Evolutionary conservation across 1,139 yeast genomes (phyloP).

Genomic region (Wickerhamomyces sp.): DNA sequence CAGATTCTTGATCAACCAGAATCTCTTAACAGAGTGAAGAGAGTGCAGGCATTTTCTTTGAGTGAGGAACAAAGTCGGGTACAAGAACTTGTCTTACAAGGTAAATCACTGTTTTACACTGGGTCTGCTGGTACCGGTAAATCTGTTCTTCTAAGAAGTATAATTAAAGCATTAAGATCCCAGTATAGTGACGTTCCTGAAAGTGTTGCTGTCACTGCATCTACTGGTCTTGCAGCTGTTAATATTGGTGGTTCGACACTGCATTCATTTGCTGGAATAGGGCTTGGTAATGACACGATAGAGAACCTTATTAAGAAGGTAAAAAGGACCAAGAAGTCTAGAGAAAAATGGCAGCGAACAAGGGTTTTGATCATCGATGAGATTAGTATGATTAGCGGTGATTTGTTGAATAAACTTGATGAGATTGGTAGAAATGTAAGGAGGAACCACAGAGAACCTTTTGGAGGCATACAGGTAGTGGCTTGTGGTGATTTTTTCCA

Average conservation of each 20-base stretch:
- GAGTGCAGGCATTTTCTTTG: slow-evolving; percentile 36
- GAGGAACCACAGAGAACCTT: slow-evolving; percentile 45
- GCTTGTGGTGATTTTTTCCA: slow-evolving; percentile 91
- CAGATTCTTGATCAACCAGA: background rate
- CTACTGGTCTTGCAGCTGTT: slow-evolving; percentile 91
- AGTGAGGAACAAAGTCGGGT: slow-evolving; percentile 72
- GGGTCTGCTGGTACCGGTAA: slow-evolving; percentile 98
- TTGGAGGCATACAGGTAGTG: slow-evolving; percentile 86
- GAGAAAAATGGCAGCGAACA: slow-evolving; percentile 56
- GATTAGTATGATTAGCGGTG: slow-evolving; percentile 84
- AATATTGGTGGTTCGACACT: slow-evolving; percentile 85
- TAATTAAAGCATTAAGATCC: slow-evolving; percentile 55
- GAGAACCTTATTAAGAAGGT: slow-evolving; percentile 49
- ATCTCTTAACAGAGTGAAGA: slow-evolving; percentile 14
- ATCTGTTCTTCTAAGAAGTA: slow-evolving; percentile 66
- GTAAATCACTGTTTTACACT: slow-evolving; percentile 71
- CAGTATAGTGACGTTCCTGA: slow-evolving; percentile 44
- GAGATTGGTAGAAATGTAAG: slow-evolving; percentile 56
- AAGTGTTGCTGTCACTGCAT: slow-evolving; percentile 79
- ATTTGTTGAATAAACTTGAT: slow-evolving; percentile 66
- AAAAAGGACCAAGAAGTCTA: slow-evolving; percentile 47
- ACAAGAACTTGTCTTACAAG: slow-evolving; percentile 57
- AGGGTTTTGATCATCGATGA: slow-evolving; percentile 79
- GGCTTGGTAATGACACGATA: slow-evolving; percentile 54
- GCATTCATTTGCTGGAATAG: slow-evolving; percentile 85